A percentile compares a stretch with the other conserved stretches of the same genome.
Conservation (phyloP, 306 rosid genomes). For the Prunus davidiana region DNA sequence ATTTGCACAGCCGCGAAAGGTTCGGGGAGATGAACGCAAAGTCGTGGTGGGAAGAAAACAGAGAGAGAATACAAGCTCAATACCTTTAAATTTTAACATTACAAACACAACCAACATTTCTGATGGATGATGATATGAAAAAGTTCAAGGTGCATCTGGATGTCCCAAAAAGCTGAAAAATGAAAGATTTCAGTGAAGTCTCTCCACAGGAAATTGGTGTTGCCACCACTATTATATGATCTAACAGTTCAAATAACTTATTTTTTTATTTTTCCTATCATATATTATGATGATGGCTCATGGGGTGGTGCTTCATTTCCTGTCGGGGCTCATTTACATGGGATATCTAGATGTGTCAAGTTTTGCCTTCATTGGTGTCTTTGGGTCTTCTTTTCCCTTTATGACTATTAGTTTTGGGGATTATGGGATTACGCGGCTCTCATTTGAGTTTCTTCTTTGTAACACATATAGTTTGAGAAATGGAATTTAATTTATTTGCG, state of each 20-base stretch:
- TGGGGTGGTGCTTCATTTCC: constrained; percentile 31
- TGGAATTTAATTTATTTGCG: constrained; percentile 16
- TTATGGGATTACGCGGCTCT: constrained; percentile 8
- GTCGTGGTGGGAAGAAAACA: constrained; percentile 91
- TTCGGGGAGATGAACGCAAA: constrained; percentile 76
- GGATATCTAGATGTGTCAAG: constrained; percentile 22
- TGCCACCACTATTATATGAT: constrained; percentile 13
- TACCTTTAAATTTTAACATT: constrained; percentile 52
- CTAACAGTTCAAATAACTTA: constrained; percentile 11
- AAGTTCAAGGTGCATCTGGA: constrained; percentile 19
- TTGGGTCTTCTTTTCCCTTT: constrained; percentile 19
- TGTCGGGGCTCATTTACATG: not conserved
- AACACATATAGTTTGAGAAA: constrained; percentile 23
- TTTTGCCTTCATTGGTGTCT: constrained; percentile 23
- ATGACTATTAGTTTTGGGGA: constrained; percentile 7
- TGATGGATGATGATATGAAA: constrained; percentile 24
- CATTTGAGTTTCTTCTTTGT: constrained; percentile 20
- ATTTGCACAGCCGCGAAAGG: constrained; percentile 64
- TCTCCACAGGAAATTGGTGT: constrained; percentile 14
- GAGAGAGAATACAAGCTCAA: constrained; percentile 78
- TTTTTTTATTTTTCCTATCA: not conserved
- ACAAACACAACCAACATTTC: constrained; percentile 7
- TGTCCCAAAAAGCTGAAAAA: constrained; percentile 24
- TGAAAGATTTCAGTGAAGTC: constrained; percentile 26
- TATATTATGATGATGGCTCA: constrained; percentile 10